A percentile compares a stretch with the other conserved stretches of the same genome.
phyloP scores from a whole-genome alignment of 2,329 filamentous ascomycete genomes.

The Fusarium sterilihyphosum region DNA sequence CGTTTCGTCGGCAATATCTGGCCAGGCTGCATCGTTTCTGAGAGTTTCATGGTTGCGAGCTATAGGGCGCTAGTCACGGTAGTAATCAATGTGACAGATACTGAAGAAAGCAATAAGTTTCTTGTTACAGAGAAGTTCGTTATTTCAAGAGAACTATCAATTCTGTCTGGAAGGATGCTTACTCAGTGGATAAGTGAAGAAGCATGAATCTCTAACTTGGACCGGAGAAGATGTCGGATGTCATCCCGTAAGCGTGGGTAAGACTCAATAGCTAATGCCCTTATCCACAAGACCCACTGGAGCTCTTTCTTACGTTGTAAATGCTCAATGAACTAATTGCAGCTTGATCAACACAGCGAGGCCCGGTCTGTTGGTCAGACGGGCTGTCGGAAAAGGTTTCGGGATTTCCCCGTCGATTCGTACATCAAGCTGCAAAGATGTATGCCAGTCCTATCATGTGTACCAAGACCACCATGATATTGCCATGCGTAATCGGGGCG shows the following conservation, averaged over 20 bases:
- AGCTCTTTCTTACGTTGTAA: neutral
- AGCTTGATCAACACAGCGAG: too few species aligned
- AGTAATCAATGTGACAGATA: rapidly evolving
- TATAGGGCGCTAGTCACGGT: too few species aligned
- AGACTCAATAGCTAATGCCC: too few species aligned
- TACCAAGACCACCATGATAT: neutral
- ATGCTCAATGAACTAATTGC: too few species aligned
- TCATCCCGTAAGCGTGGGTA: neutral
- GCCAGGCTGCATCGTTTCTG: neutral
- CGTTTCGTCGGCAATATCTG: neutral
- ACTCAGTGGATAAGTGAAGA: neutral
- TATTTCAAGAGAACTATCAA: neutral
- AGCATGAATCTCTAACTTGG: too few species aligned
- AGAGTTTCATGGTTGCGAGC: neutral
- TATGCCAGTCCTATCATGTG: neutral
- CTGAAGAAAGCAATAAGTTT: too few species aligned
- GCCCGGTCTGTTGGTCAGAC: neutral
- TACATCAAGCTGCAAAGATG: neutral
- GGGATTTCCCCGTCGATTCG: neutral
- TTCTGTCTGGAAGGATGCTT: too few species aligned
- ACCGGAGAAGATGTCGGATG: neutral
- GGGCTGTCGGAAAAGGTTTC: neutral
- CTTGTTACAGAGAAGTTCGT: rapidly evolving
- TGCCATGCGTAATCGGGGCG: neutral
- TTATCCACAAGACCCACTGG: neutral